These are phyloP conservation scores for Nasturtium officinale DNA, from an alignment of 345 rosid genomes.

Conservation along the genomic window DNA sequence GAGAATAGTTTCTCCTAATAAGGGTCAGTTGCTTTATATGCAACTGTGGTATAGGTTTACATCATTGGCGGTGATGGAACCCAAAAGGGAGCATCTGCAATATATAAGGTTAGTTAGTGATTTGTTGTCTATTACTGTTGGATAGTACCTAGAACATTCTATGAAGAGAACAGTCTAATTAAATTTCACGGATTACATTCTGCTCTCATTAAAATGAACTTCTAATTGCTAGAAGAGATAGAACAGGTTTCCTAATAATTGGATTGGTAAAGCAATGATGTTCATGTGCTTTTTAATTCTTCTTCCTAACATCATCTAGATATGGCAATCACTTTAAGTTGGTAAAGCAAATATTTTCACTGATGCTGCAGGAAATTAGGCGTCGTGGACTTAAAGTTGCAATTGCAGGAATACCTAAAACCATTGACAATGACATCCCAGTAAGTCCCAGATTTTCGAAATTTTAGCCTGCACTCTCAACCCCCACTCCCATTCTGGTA, in stretches of 20 bases:
- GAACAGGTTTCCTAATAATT: neutral
- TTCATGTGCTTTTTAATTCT: neutral
- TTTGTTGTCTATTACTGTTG: conserved; percentile 9
- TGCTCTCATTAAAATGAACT: neutral
- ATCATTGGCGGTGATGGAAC: conserved; percentile 91
- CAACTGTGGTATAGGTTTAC: conserved; percentile 57
- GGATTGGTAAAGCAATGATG: conserved; percentile 6
- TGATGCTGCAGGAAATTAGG: conserved; percentile 66
- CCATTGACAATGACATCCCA: conserved; percentile 93
- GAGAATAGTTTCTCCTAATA: conserved; percentile 13
- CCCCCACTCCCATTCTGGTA: conserved; percentile 1
- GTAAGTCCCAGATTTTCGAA: conserved; percentile 46
- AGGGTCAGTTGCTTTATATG: conserved; percentile 13
- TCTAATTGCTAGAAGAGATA: neutral
- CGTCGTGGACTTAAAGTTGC: conserved; percentile 79
- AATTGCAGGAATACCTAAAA: conserved; percentile 88
- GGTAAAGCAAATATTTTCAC: conserved; percentile 11
- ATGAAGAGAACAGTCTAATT: conserved; percentile 8
- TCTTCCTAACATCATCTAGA: neutral
- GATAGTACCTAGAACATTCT: conserved; percentile 2
- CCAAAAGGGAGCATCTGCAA: conserved; percentile 69
- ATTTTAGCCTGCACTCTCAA: conserved; percentile 14
- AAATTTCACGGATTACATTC: neutral
- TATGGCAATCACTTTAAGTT: neutral
- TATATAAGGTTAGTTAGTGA: conserved; percentile 59